Percentiles rank a stretch among this genome's conserved stretches.
phyloP scores from a whole-genome alignment of 2,329 filamentous ascomycete species.

The Aspergillus candidus region DNA sequence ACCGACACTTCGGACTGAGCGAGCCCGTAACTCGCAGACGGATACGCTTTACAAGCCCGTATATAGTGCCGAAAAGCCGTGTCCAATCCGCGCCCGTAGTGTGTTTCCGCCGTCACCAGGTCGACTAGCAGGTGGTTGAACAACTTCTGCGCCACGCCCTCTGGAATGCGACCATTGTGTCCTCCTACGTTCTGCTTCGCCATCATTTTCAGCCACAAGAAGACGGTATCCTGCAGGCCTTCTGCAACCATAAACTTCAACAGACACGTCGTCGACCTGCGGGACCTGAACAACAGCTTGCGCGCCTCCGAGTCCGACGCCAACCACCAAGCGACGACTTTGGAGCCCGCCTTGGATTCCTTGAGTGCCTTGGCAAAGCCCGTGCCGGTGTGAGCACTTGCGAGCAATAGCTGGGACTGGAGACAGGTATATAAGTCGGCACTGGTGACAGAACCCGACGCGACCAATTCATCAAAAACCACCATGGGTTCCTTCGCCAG shows the following conservation, averaged over 20 bases:
- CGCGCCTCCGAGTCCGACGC: slow-evolving; percentile 30
- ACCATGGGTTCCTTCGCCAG: slow-evolving; percentile 29
- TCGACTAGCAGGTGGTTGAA: slow-evolving; percentile 25
- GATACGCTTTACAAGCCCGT: slow-evolving; percentile 19
- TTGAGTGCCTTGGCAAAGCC: slow-evolving; percentile 26
- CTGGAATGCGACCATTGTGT: slow-evolving; percentile 18
- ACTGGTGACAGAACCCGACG: slow-evolving; percentile 30
- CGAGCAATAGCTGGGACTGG: slow-evolving; percentile 27
- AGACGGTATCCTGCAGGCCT: slow-evolving; percentile 27
- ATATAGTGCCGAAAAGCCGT: slow-evolving; percentile 29
- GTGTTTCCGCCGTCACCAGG: slow-evolving; percentile 29
- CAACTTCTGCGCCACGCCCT: slow-evolving; percentile 13
- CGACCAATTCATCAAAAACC: slow-evolving; percentile 34
- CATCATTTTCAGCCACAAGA: slow-evolving; percentile 33
- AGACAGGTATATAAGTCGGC: slow-evolving; percentile 25
- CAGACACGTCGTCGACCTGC: slow-evolving; percentile 17
- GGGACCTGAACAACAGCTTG: slow-evolving; percentile 26
- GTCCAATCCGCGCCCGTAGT: slow-evolving; percentile 27
- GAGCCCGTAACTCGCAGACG: slow-evolving; percentile 7
- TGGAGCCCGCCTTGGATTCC: slow-evolving; percentile 28
- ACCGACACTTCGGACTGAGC: slow-evolving; percentile 10
- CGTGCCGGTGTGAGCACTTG: slow-evolving; percentile 16
- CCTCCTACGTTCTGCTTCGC: slow-evolving; percentile 22
- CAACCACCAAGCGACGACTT: slow-evolving; percentile 36
- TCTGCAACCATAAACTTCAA: slow-evolving; percentile 38